Conservation (phyloP, 257 asterid species). For the Gentiana straminea region DNA sequence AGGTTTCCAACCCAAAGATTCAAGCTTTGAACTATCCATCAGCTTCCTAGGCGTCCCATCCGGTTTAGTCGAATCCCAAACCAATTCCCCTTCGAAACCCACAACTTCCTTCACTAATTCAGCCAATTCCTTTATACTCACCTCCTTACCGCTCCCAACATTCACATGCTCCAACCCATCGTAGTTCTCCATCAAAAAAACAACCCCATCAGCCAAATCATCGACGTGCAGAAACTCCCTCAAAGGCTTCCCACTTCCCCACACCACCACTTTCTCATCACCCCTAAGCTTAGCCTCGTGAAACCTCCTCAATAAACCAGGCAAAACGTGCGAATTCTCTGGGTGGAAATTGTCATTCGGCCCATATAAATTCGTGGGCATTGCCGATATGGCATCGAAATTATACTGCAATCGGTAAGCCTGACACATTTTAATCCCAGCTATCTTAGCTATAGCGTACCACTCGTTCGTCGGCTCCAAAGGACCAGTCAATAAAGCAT, state of each 20-base stretch:
- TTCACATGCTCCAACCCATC: slow-evolving; percentile 80
- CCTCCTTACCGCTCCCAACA: slow-evolving; percentile 93
- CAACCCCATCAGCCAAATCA: slow-evolving; percentile 74
- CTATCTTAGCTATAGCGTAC: slow-evolving; percentile 86
- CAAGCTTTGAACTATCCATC: slow-evolving; percentile 81
- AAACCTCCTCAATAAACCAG: slow-evolving; percentile 71
- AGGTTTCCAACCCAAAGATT: slow-evolving; percentile 75
- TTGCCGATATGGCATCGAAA: slow-evolving; percentile 74
- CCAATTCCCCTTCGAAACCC: slow-evolving; percentile 67
- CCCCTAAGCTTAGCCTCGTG: slow-evolving; percentile 57
- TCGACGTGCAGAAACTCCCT: slow-evolving; percentile 91
- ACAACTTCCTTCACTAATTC: slow-evolving; percentile 82
- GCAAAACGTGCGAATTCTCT: slow-evolving; percentile 86
- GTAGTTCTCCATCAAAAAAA: slow-evolving; percentile 61
- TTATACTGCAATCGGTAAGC: slow-evolving; percentile 65
- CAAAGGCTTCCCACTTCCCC: slow-evolving; percentile 89
- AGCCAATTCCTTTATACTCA: slow-evolving; percentile 71
- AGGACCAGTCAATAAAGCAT: slow-evolving; percentile 66
- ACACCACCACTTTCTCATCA: slow-evolving; percentile 59
- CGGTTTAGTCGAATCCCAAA: slow-evolving; percentile 82
- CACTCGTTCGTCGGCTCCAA: slow-evolving; percentile 86
- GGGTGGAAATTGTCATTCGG: slow-evolving; percentile 84
- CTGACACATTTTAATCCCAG: slow-evolving; percentile 88
- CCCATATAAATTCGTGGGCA: slow-evolving; percentile 84
- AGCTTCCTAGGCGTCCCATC: slow-evolving; percentile 97